phyloP scores from a whole-genome alignment of 345 rosid genomes.

The Rhodamnia argentea region DNA sequence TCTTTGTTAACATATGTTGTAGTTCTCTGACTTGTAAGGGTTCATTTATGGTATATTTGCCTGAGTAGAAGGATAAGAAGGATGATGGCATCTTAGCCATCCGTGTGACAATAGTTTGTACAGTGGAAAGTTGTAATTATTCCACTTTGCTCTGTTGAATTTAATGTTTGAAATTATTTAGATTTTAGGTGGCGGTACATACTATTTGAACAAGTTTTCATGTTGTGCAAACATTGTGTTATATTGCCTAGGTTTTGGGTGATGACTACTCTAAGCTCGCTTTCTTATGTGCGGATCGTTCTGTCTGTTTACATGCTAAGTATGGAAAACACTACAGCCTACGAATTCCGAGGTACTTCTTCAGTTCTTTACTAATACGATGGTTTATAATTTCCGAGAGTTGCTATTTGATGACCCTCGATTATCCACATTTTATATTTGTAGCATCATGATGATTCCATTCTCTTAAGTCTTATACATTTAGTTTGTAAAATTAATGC shows the following conservation, averaged over 20 bases:
- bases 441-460: neutral
- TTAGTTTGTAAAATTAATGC: neutral
- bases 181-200: neutral
- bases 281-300: slow-evolving; percentile 84
- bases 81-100: neutral
- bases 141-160: neutral
- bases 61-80: neutral
- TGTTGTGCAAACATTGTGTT: neutral
- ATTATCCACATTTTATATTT: neutral
- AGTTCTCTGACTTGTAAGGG: neutral
- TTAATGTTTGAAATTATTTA: neutral
- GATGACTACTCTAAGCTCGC: slow-evolving; percentile 93
- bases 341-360: slow-evolving; percentile 72
- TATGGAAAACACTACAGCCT: slow-evolving; percentile 77
- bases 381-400: neutral
- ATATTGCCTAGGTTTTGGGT: slow-evolving; percentile 41
- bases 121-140: neutral
- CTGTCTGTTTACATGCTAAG: slow-evolving; percentile 79
- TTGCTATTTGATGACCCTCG: neutral
- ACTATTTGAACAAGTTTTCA: neutral
- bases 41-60: neutral
- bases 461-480: neutral
- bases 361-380: neutral
- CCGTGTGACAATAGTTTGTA: neutral
- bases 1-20: neutral